Evolutionary conservation across 192 early-diverging fungal genomes (phyloP).

Genomic region (Umbelopsis vinacea): DNA sequence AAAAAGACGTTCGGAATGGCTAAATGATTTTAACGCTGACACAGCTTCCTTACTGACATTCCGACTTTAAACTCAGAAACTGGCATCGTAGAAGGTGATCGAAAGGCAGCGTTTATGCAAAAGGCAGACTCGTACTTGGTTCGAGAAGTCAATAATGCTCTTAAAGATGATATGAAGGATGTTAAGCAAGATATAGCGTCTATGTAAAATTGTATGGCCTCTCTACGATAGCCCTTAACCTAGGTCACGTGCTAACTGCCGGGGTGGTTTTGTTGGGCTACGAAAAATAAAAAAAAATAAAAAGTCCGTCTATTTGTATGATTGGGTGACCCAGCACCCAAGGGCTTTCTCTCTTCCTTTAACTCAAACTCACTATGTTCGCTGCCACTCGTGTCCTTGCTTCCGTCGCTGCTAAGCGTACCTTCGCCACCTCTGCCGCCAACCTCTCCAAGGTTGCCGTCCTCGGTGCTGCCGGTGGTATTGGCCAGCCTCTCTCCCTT

Average conservation of each 20-base stretch:
- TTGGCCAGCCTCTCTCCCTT: slow-evolving; percentile 96
- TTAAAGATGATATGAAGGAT: slow-evolving; percentile 24
- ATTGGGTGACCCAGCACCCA: neutral
- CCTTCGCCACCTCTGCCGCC: slow-evolving; percentile 42
- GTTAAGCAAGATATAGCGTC: neutral
- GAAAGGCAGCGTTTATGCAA: slow-evolving; percentile 8
- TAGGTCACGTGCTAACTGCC: neutral
- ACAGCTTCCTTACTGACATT: slow-evolving; percentile 8
- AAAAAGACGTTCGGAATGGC: slow-evolving; percentile 7
- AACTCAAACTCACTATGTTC: slow-evolving; percentile 24
- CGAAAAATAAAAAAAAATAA: slow-evolving; percentile 9
- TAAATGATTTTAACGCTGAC: slow-evolving; percentile 19
- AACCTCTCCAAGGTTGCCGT: slow-evolving; percentile 62
- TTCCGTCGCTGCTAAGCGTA: slow-evolving; percentile 36
- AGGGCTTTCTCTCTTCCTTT: slow-evolving; percentile 21
- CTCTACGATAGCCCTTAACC: no score
- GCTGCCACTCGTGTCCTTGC: slow-evolving; percentile 32
- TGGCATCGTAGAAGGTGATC: neutral
- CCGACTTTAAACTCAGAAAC: slow-evolving; percentile 15
- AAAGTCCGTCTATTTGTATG: slow-evolving; percentile 9
- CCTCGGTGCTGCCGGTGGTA: slow-evolving; percentile 88
- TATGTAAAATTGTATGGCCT: neutral
- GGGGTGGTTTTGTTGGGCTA: neutral
- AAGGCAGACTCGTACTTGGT: slow-evolving; percentile 15
- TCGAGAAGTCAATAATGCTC: slow-evolving; percentile 16